These are phyloP conservation scores for Pleodorina starrii DNA, from an alignment of 139 green algal genomes.

Conservation along the genomic window DNA sequence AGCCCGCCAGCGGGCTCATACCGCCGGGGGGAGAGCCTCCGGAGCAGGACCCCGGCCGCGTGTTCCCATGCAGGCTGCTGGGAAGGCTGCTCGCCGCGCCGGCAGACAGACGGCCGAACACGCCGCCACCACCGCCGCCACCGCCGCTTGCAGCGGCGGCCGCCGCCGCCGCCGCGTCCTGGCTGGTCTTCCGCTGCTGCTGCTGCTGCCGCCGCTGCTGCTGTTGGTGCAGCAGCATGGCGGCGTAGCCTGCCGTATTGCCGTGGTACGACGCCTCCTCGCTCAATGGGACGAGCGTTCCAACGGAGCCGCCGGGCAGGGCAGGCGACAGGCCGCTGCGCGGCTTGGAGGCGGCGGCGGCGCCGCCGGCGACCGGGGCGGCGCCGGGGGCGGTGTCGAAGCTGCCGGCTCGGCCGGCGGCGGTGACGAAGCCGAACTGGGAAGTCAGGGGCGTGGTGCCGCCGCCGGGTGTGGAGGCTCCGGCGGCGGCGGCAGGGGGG, in stretches of 20 bases:
- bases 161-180: neutral
- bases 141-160: neutral
- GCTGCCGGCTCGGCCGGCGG: neutral
- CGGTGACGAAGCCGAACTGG: neutral
- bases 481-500: neutral
- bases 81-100: neutral
- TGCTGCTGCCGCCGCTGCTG: neutral
- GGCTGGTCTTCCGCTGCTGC: neutral
- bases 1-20: neutral
- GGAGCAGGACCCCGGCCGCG: neutral
- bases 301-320: neutral
- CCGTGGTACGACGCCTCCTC: slow-evolving; percentile 48
- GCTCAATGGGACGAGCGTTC: slow-evolving; percentile 25
- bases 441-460: neutral
- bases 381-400: neutral
- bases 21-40: neutral
- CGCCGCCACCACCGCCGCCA: too few species aligned
- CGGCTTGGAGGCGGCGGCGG: neutral
- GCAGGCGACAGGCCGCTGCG: neutral
- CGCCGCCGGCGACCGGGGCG: neutral
- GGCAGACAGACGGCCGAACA: too few species aligned
- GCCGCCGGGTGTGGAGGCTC: neutral
- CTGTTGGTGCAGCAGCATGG: slow-evolving; percentile 29
- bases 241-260: slow-evolving; percentile 31
- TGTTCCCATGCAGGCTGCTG: neutral